Evolutionary conservation across 768 basidiomycete genomes (phyloP), one percentile per base, ranked within the genome.

Genomic region (Hericium erinaceus): DNA sequence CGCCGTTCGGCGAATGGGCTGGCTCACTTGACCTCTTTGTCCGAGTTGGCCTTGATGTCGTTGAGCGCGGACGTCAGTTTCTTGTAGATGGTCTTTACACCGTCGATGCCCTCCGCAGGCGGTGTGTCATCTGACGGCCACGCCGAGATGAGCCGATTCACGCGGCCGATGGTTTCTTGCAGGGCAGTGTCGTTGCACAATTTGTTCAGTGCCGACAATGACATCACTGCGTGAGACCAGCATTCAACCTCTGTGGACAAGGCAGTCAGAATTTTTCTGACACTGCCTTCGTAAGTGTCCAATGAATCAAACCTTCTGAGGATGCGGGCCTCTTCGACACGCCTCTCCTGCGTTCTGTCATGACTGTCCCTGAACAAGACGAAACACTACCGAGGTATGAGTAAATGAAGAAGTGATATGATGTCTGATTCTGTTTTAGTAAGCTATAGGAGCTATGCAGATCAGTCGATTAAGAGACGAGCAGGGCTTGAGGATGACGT

Each of bases 61-160:
- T 74, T 77, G 54, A 93, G 74, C 18, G 82, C 85, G 53, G 79
- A 69, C 7, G 68, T 69, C 37, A 93, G 69, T 68, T 83, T 85
- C 67, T 78, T 82, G 71, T 83, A 82, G 53, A 77, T 80, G 40
- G 74, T 71, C 69, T 80, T 87, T 56, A 90, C 77, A 39, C 71
- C 72, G 48, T 86, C 84, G 51, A 84, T 74, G 44, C 86, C 85
- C 68, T 90, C 85, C 0, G 82, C 77, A 3, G 85, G 81, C 10
- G 84, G 65, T 33, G 76, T 76, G 61, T 90, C 88, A 70, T 89
- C 87, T 22, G 75, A 71, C 5, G 88, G 86, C 87, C 88, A 89
- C 26, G 76, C 77, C 53, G 79, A 73, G 60, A 90, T 83, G 57
- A 87, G 67, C 64, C 86, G 77, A 69, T 92, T 91, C 39, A 89